A percentile compares a stretch with the other conserved stretches of the same genome.
Conservation (phyloP, 345 rosid genomes). For the Pistacia vera region DNA sequence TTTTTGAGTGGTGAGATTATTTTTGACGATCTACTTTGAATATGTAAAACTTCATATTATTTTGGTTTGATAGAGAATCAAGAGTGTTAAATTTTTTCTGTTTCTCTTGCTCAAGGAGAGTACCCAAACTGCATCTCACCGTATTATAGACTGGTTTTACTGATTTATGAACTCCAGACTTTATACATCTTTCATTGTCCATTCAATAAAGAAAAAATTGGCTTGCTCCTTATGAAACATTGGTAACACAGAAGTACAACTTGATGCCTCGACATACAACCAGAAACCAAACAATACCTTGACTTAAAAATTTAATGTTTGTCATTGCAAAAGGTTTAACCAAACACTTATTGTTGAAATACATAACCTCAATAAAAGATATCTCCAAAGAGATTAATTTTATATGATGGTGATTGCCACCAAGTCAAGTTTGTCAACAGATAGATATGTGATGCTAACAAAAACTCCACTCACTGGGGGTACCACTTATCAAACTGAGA, state of each 20-base stretch:
- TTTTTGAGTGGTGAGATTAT: background rate
- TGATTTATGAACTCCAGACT: no score
- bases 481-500: conserved; percentile 73
- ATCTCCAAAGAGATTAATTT: conserved; percentile 19
- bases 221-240: background rate
- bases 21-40: background rate
- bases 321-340: conserved; percentile 12
- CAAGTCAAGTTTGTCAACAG: conserved; percentile 2
- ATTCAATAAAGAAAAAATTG: no score
- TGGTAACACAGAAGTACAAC: background rate
- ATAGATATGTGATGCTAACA: conserved; percentile 11
- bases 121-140: no score
- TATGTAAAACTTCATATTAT: background rate
- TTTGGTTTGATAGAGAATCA: background rate
- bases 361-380: conserved; percentile 27
- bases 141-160: no score
- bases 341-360: conserved; percentile 20
- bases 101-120: no score
- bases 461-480: conserved; percentile 38
- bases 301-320: background rate
- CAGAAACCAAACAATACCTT: background rate
- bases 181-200: no score
- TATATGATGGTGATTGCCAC: background rate
- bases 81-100: no score
- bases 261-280: background rate